Conservation (phyloP, 495 filamentous ascomycete genomes). For the Staphylotrichum longicolle region DNA sequence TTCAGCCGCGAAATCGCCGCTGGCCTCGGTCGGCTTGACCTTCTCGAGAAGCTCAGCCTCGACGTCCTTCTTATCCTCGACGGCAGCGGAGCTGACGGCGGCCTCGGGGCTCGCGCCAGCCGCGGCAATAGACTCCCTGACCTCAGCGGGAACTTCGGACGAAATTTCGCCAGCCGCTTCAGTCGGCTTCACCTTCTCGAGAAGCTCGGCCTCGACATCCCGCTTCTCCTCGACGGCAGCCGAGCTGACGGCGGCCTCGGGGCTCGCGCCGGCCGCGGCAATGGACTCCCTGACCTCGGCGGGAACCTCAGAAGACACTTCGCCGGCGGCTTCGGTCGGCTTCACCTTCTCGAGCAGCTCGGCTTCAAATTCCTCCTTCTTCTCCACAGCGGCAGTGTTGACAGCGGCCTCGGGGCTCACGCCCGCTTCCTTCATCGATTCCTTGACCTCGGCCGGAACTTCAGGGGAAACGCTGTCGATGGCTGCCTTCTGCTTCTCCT, state of each 20-base stretch:
- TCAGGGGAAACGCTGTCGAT: constrained; percentile 45
- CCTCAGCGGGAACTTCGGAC: constrained; percentile 65
- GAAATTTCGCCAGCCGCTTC: constrained; percentile 39
- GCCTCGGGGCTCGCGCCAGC: constrained; percentile 69
- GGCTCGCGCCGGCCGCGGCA: constrained; percentile 56
- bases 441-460: constrained; percentile 71
- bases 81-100: constrained; percentile 60
- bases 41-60: constrained; percentile 64
- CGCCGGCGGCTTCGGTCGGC: constrained; percentile 25
- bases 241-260: constrained; percentile 69
- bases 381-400: constrained; percentile 63
- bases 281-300: constrained; percentile 72
- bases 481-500: constrained; percentile 26
- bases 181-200: constrained; percentile 43
- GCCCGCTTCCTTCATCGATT: constrained; percentile 65
- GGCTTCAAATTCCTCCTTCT: constrained; percentile 73
- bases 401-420: constrained; percentile 67
- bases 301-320: constrained; percentile 59
- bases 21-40: constrained; percentile 26
- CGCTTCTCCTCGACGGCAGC: constrained; percentile 75
- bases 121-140: constrained; percentile 68
- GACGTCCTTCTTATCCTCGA: constrained; percentile 73
- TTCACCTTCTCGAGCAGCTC: constrained; percentile 57
- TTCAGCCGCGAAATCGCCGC: constrained; percentile 51
- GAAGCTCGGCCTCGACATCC: constrained; percentile 66